Base-by-base conservation (phyloP, 2,329 filamentous ascomycete species). In the Clonostachys chloroleuca region DNA sequence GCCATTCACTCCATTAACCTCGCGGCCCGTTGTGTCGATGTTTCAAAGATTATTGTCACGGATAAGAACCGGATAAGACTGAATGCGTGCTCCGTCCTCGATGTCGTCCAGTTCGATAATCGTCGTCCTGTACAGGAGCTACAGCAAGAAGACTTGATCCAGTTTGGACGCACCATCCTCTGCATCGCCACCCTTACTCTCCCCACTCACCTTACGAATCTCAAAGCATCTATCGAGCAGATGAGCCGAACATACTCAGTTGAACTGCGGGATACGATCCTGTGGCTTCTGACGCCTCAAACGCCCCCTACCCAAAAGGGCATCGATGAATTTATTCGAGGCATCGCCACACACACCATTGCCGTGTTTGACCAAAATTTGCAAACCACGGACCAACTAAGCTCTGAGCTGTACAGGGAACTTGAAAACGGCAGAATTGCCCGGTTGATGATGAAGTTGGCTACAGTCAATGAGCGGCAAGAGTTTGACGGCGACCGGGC, bases 61-160 rank as follows among this genome's bases (percentile, higher is more conserved):
- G 87, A 90, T 41, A 96, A 92, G 68, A 94, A 92, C 60, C 86
- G 92, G 34, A 82, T 99, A 52, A 85, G 92, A 34, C 74, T 99
- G 40, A 92, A 88, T 59, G 91, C 87, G 14, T 97, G 92, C 65
- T 87, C 86, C 3, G 86, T 99, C 34, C 74, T 96, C 50, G 94
- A 99, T 60, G 90, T 99, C 34, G 80, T 95, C 16, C 85, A 95
- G 50, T 90, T 83, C 58, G 92, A 96, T 45, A 73, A 78, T 34
- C 77, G 82, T 44, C 81, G 82, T 20, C 75, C 86, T 4, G 57
- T 92, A 2, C 67, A 79, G 16, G 90, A 97, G 36, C 75, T 94
- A 1, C 94, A 99, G 61, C 84, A 90, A 56, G 89, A 95, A 54
- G 94, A 99, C 59, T 80, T 99, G 18, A 72, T 86, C 51, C 86